phyloP scores from a whole-genome alignment of 257 asterid species.

The Nicotiana sylvestris region DNA sequence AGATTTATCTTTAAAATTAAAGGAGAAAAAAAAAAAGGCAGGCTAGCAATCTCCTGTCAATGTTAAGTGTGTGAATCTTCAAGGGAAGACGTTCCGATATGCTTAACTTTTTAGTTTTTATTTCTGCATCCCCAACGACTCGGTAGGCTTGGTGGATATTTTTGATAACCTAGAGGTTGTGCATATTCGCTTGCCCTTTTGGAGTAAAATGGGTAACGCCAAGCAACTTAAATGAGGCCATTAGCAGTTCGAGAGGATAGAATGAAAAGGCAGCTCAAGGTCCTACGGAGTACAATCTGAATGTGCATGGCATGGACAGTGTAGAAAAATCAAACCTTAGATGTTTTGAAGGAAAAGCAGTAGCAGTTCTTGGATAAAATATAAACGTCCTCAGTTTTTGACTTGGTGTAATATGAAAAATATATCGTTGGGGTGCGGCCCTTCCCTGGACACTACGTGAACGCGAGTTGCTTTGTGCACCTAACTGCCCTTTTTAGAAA shows the following conservation, averaged over 20 bases:
- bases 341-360: background rate
- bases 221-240: background rate
- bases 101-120: background rate
- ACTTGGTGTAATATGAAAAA: background rate
- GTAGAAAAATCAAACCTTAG: background rate
- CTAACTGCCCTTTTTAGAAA: background rate
- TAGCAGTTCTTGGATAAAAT: background rate
- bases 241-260: background rate
- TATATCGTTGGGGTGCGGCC: background rate
- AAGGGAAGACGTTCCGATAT: background rate
- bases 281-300: background rate
- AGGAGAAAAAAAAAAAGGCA: background rate
- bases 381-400: background rate
- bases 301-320: background rate
- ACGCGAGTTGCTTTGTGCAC: too few relatives aligned
- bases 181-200: background rate
- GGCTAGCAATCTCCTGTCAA: background rate
- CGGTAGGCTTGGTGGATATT: too few relatives aligned
- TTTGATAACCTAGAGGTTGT: background rate
- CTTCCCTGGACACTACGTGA: too few relatives aligned
- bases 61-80: background rate
- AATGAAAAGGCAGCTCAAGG: background rate
- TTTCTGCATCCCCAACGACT: background rate
- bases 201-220: background rate
- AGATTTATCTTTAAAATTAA: background rate